These are phyloP conservation scores for Linnemannia exigua DNA, from an alignment of 192 early-diverging fungal species.

Conservation along the genomic window DNA sequence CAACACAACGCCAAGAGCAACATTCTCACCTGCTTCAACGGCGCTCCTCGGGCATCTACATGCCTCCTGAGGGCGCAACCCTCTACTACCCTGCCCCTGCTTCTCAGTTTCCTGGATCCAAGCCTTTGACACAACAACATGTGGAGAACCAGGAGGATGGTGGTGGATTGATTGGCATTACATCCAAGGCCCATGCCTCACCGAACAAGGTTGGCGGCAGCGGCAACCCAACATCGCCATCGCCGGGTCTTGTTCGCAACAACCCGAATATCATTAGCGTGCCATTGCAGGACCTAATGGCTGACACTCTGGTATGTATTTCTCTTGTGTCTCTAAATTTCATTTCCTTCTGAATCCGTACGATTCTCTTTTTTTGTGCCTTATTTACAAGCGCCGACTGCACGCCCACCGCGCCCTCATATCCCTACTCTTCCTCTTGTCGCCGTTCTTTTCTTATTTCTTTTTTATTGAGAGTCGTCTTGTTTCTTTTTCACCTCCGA, in stretches of 20 bases:
- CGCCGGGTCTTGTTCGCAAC: background rate
- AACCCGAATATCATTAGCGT: slow-evolving; percentile 41
- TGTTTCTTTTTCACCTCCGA: background rate
- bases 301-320: slow-evolving; percentile 46
- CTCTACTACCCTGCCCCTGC: slow-evolving; percentile 13
- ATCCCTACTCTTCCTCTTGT: background rate
- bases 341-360: background rate
- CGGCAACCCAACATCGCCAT: background rate
- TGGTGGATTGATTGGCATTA: background rate
- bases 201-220: background rate
- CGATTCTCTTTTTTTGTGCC: background rate
- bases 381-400: background rate
- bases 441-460: background rate
- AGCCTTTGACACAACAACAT: background rate
- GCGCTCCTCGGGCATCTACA: slow-evolving; percentile 19
- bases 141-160: too few relatives aligned
- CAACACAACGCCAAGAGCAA: background rate
- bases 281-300: slow-evolving; percentile 38
- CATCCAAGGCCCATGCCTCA: slow-evolving; percentile 31
- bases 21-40: background rate
- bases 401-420: background rate
- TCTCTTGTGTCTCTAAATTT: background rate
- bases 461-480: background rate
- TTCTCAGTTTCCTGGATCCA: background rate
- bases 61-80: slow-evolving; percentile 41